phyloP scores from a whole-genome alignment of 495 filamentous ascomycete species.

The Xylaria longipes region DNA sequence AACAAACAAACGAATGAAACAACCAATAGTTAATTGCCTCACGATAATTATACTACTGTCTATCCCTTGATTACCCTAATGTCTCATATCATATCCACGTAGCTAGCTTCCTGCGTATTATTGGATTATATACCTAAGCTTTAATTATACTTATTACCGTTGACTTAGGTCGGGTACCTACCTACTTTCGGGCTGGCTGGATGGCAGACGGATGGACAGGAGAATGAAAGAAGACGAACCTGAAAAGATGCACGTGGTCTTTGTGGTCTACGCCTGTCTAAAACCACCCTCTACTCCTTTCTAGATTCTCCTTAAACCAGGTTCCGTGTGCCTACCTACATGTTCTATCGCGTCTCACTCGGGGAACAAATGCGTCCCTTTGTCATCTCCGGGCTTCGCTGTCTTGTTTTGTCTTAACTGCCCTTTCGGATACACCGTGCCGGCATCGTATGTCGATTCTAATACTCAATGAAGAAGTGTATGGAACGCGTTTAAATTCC shows the following conservation, averaged over 20 bases:
- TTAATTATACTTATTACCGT: background rate
- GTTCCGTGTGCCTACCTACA: background rate
- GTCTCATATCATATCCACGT: background rate
- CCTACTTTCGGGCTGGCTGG: background rate
- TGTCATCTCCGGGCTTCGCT: background rate
- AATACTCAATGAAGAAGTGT: background rate
- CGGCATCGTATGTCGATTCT: background rate
- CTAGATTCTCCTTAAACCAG: background rate
- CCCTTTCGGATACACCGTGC: background rate
- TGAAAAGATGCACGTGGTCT: too few species aligned
- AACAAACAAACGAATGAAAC: background rate
- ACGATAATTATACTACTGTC: background rate
- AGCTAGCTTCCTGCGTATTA: background rate
- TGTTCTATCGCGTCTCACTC: background rate
- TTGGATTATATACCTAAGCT: background rate
- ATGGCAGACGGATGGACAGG: background rate
- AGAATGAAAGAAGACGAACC: background rate
- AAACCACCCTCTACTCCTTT: too few species aligned
- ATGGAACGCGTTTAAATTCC: background rate
- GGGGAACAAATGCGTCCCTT: background rate
- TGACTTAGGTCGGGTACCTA: background rate
- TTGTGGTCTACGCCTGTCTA: too few species aligned
- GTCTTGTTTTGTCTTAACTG: background rate
- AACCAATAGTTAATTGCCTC: background rate
- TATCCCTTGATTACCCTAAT: background rate